Conservation (phyloP, 495 filamentous ascomycete genomes). For the Evernia prunastri region DNA sequence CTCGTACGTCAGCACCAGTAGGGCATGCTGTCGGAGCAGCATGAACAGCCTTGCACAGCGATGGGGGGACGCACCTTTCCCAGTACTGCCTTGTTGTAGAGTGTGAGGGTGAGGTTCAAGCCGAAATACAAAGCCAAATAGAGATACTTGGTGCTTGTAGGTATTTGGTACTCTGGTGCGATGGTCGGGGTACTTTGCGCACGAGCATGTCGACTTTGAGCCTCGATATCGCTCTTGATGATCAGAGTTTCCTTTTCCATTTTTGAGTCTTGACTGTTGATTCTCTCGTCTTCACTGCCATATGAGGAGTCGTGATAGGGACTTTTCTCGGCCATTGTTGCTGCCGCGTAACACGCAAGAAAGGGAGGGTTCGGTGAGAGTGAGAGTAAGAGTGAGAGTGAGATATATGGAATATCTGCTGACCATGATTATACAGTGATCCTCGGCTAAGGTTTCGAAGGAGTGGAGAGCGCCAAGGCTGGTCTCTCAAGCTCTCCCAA, state of each 20-base stretch:
- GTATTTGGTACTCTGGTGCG: constrained; percentile 24
- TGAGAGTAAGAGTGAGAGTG: neutral
- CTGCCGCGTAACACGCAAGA: neutral
- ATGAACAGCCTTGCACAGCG: neutral
- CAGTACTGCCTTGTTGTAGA: constrained; percentile 52
- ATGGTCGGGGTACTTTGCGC: neutral
- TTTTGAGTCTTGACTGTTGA: constrained; percentile 3
- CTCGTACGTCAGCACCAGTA: neutral
- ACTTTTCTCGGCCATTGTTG: neutral
- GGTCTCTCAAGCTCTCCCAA: no score
- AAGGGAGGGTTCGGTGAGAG: neutral
- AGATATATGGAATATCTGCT: neutral
- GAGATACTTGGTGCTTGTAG: constrained; percentile 37
- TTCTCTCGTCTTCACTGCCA: constrained; percentile 2
- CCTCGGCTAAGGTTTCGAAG: neutral
- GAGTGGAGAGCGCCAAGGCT: neutral
- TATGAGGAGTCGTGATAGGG: constrained; percentile 6
- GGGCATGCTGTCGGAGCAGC: neutral
- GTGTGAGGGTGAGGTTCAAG: constrained; percentile 47
- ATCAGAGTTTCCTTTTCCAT: neutral
- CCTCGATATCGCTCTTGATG: constrained; percentile 8
- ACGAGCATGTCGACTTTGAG: neutral
- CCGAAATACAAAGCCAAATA: constrained; percentile 46
- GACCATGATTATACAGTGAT: neutral
- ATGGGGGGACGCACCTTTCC: constrained; percentile 38